A percentile compares a stretch with the other conserved stretches of the same genome.
phyloP scores from a whole-genome alignment of 768 basidiomycete species.

The Glaciozyma antarctica region DNA sequence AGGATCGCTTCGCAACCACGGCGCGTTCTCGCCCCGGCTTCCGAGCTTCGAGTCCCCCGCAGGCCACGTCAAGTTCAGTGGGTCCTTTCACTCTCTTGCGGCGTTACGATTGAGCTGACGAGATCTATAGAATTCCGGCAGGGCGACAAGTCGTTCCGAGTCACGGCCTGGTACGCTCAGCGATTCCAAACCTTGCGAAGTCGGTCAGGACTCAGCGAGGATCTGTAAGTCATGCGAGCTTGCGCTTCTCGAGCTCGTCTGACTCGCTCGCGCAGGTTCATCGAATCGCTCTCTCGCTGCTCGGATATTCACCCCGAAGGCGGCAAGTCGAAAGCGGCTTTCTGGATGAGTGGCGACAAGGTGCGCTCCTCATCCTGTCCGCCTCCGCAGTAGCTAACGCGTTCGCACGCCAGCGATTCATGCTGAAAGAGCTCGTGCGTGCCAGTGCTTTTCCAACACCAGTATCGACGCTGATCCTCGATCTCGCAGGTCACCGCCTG shows the following conservation, averaged over 20 bases:
- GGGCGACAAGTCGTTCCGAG: constrained; percentile 10
- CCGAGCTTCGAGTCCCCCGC: no score
- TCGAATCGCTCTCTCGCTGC: constrained; percentile 83
- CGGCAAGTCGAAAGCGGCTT: constrained; percentile 91
- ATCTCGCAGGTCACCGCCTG: constrained; percentile 71
- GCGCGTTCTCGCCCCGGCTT: no score
- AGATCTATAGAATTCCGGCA: constrained; percentile 17
- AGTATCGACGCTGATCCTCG: constrained; percentile 47
- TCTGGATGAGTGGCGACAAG: constrained; percentile 77
- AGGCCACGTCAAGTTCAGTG: constrained; percentile 29
- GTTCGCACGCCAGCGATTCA: constrained; percentile 61
- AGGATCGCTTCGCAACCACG: not conserved
- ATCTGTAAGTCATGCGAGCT: constrained; percentile 1
- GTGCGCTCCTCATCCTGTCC: no score
- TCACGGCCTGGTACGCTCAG: constrained; percentile 48
- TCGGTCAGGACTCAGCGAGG: constrained; percentile 54
- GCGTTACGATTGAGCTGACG: not conserved
- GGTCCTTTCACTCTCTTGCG: not conserved
- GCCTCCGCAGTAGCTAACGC: no score
- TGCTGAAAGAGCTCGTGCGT: constrained; percentile 86
- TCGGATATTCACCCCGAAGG: constrained; percentile 89
- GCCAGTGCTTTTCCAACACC: constrained; percentile 40
- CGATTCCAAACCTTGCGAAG: constrained; percentile 83
- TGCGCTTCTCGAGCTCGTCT: constrained; percentile 35
- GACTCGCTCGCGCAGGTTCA: constrained; percentile 62